Evolutionary conservation across 2,329 filamentous ascomycete species (phyloP).

Genomic region (Beauveria sp.): DNA sequence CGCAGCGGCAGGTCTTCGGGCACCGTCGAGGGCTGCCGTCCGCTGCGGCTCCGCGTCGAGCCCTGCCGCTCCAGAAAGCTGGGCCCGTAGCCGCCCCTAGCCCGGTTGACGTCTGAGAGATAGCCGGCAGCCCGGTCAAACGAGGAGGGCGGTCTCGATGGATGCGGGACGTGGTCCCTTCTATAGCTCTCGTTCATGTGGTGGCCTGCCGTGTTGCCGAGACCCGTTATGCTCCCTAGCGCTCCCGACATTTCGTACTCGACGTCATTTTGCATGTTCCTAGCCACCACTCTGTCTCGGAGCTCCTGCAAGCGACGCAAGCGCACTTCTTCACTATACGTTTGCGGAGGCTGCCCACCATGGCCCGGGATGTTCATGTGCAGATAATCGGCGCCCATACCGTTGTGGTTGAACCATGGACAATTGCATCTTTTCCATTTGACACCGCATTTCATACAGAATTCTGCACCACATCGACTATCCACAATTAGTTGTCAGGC

Average conservation of each 20-base stretch:
- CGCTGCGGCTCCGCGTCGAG: conserved; percentile 31
- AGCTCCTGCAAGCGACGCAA: conserved; percentile 39
- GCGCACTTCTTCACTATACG: conserved; percentile 41
- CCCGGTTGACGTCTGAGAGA: conserved; percentile 34
- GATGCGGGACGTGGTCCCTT: conserved; percentile 17
- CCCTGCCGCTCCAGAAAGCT: conserved; percentile 42
- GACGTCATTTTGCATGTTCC: conserved; percentile 29
- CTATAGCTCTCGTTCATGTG: conserved; percentile 56
- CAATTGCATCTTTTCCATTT: conserved; percentile 83
- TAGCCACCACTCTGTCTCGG: conserved; percentile 35
- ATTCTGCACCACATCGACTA: conserved; percentile 71
- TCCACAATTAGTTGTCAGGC: conserved; percentile 17
- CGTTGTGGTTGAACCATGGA: conserved; percentile 65
- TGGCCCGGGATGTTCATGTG: conserved; percentile 42
- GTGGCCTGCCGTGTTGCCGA: conserved; percentile 47
- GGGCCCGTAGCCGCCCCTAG: conserved; percentile 33
- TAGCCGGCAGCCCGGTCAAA: conserved; percentile 32
- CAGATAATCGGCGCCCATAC: conserved; percentile 44
- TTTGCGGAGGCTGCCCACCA: conserved; percentile 18
- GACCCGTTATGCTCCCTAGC: conserved; percentile 31
- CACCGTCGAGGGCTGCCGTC: background rate
- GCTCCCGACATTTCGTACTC: conserved; percentile 27
- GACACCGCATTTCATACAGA: conserved; percentile 77
- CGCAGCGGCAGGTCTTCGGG: background rate
- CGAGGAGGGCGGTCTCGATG: conserved; percentile 17